These are phyloP conservation scores for Lipomyces starkeyi DNA, from an alignment of 805 yeast genomes.

Conservation along the genomic window DNA sequence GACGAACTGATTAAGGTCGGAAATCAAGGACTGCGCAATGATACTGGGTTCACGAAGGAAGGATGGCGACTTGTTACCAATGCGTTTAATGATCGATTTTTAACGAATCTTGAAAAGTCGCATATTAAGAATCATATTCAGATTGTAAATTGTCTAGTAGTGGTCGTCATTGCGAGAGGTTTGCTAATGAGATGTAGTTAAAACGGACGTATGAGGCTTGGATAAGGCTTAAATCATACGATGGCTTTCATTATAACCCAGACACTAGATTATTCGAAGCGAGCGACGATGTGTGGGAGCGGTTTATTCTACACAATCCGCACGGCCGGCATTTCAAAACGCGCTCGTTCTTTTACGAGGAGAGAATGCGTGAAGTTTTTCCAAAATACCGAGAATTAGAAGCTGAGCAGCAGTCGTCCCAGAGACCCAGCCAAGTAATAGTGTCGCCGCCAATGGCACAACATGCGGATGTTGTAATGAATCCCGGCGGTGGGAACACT, in stretches of 20 bases:
- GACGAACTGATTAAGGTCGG: conserved; percentile 14
- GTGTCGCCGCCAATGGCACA: conserved; percentile 8
- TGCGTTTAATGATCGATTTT: conserved; percentile 23
- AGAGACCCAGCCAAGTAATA: not conserved
- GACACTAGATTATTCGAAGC: conserved; percentile 21
- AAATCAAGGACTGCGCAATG: conserved; percentile 17
- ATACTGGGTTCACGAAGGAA: conserved; percentile 29
- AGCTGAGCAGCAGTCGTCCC: not conserved
- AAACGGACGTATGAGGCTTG: conserved; percentile 31
- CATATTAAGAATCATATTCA: conserved; percentile 34
- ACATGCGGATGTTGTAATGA: not conserved
- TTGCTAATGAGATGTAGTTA: conserved; percentile 13
- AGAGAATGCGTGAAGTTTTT: conserved; percentile 20
- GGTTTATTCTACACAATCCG: conserved; percentile 13
- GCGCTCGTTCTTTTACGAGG: conserved; percentile 24
- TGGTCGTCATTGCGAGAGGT: not conserved
- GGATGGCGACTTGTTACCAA: conserved; percentile 31
- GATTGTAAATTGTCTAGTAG: conserved; percentile 12
- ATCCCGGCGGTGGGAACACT: not conserved
- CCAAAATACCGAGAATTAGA: conserved; percentile 13
- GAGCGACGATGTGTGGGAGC: conserved; percentile 26
- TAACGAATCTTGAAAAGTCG: conserved; percentile 26
- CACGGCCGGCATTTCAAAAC: conserved; percentile 17
- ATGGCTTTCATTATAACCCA: conserved; percentile 22
- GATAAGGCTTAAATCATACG: conserved; percentile 16